Conservation (phyloP, 2,329 filamentous ascomycete genomes). For the Diaporthe vaccinii region DNA sequence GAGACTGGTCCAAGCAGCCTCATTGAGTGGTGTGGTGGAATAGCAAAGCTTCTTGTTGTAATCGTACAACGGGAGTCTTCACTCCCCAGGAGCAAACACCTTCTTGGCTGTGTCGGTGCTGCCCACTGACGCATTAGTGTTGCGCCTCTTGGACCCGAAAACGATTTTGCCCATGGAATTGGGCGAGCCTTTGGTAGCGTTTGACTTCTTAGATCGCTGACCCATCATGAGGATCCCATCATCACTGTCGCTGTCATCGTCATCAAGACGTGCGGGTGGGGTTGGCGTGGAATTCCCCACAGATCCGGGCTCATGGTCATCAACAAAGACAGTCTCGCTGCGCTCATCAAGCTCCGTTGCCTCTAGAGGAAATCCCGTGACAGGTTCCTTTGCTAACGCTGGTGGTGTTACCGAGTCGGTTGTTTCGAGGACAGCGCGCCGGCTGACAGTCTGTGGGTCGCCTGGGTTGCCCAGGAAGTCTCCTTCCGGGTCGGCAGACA, state of each 20-base stretch:
- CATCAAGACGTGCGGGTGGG: conserved; percentile 50
- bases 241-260: conserved; percentile 67
- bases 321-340: conserved; percentile 47
- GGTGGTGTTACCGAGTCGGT: conserved; percentile 69
- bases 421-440: conserved; percentile 62
- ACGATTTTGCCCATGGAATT: conserved; percentile 48
- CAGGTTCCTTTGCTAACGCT: conserved; percentile 61
- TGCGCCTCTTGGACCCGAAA: conserved; percentile 61
- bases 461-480: conserved; percentile 69
- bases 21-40: neutral
- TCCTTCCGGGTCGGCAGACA: conserved; percentile 73
- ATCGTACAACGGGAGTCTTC: conserved; percentile 20
- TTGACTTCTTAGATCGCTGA: conserved; percentile 38
- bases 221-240: conserved; percentile 64
- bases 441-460: conserved; percentile 61
- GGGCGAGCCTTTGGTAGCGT: conserved; percentile 36
- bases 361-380: conserved; percentile 62
- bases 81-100: conserved; percentile 55
- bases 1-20: neutral
- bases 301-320: conserved; percentile 46
- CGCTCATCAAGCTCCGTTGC: conserved; percentile 51
- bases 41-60: neutral
- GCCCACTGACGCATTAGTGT: conserved; percentile 72
- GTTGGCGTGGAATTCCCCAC: conserved; percentile 42
- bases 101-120: conserved; percentile 77